Conservation (phyloP, 345 rosid genomes). For the Sonneratia alba region DNA sequence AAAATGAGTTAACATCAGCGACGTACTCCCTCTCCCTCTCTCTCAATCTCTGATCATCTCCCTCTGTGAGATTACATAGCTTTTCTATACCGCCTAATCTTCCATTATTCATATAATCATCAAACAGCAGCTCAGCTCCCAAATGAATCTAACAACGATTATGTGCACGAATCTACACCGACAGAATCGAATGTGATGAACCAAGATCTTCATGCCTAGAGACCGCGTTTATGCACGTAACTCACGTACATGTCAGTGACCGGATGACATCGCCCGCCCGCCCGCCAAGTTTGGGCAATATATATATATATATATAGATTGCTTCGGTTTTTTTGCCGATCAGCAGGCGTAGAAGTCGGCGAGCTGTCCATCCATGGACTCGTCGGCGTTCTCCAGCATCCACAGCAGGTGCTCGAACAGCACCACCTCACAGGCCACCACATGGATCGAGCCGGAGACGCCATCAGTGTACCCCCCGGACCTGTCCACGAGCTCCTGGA, state of each 20-base stretch:
- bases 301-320: too few species aligned
- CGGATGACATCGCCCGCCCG: too few species aligned
- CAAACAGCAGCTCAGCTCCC: neutral
- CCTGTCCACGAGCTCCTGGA: constrained; percentile 34
- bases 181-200: neutral
- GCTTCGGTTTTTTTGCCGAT: constrained; percentile 7
- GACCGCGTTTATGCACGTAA: neutral
- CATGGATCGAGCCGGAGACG: constrained; percentile 28
- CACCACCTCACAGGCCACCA: constrained; percentile 79
- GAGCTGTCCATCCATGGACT: constrained; percentile 60
- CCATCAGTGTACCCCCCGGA: constrained; percentile 9
- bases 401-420: constrained; percentile 92
- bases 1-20: neutral
- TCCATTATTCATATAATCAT: neutral
- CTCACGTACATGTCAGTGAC: neutral
- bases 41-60: neutral
- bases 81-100: neutral
- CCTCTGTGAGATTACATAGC: neutral
- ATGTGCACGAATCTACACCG: neutral
- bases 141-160: neutral
- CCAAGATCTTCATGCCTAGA: too few species aligned
- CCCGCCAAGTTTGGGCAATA: too few species aligned
- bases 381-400: constrained; percentile 85
- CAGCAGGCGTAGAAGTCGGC: constrained; percentile 77
- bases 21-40: neutral